Conservation (phyloP, 208 protist species). For the Giardia duodenalis region DNA sequence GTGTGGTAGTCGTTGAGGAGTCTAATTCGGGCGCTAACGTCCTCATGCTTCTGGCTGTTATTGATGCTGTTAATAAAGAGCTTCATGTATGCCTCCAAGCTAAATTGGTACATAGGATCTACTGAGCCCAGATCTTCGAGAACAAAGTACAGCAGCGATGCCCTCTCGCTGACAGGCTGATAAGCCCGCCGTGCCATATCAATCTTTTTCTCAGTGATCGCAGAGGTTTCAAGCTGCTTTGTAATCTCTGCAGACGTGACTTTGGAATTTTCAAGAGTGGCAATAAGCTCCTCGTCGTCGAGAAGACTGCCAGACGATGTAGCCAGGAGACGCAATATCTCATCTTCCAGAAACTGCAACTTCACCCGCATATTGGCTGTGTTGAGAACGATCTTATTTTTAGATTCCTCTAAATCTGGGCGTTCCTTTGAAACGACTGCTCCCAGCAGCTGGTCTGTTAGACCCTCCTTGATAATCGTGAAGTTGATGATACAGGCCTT, state of each 20-base stretch:
- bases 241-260: conserved; percentile 75
- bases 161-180: conserved; percentile 69
- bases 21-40: conserved; percentile 68
- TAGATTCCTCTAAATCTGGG: conserved; percentile 85
- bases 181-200: conserved; percentile 79
- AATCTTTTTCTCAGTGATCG: conserved; percentile 81
- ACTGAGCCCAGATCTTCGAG: conserved; percentile 77
- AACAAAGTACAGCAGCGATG: conserved; percentile 89
- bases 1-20: conserved; percentile 86
- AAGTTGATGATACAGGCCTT: conserved; percentile 90
- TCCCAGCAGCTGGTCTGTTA: conserved; percentile 91
- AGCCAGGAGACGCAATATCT: conserved; percentile 76
- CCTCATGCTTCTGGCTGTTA: conserved; percentile 64
- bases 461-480: conserved; percentile 80
- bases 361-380: conserved; percentile 73
- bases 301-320: conserved; percentile 72
- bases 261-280: conserved; percentile 85
- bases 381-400: conserved; percentile 45
- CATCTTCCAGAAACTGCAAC: conserved; percentile 80
- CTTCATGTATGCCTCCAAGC: conserved; percentile 82
- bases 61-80: conserved; percentile 86
- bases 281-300: conserved; percentile 83
- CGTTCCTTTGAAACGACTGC: conserved; percentile 85
- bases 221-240: conserved; percentile 65
- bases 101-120: conserved; percentile 96